Evolutionary conservation across 2,329 filamentous ascomycete genomes (phyloP).

Genomic region (Cordyceps militaris): DNA sequence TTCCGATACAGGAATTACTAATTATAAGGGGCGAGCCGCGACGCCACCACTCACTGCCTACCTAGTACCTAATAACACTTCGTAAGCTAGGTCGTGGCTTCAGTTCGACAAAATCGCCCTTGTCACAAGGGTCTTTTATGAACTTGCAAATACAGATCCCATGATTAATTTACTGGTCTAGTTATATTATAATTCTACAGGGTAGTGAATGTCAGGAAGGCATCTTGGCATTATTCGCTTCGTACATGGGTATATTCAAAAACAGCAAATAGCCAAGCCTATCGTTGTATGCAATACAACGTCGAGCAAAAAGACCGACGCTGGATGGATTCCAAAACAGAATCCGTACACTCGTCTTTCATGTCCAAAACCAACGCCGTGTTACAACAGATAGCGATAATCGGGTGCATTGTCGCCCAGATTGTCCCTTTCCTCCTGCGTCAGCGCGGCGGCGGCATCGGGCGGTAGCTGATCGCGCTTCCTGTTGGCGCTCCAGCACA

Average conservation of each 20-base stretch:
- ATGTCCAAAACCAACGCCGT: background rate
- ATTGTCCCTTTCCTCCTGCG: slow-evolving; percentile 55
- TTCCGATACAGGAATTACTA: background rate
- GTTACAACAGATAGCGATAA: slow-evolving; percentile 51
- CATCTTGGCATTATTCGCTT: background rate
- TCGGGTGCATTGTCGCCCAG: slow-evolving; percentile 53
- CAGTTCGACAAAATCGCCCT: background rate
- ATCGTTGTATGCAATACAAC: background rate
- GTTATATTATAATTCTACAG: background rate
- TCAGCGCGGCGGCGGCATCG: slow-evolving; percentile 36
- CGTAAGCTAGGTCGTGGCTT: background rate
- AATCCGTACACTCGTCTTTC: background rate
- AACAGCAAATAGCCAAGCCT: background rate
- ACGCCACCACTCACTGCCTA: background rate
- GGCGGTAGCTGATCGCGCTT: slow-evolving; percentile 38
- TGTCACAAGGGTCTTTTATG: background rate
- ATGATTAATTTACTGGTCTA: background rate
- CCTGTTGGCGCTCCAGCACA: slow-evolving; percentile 54
- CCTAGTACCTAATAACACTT: no score
- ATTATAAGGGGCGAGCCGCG: background rate
- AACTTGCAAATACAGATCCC: background rate
- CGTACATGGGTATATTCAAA: slow-evolving; percentile 5
- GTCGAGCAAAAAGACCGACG: background rate
- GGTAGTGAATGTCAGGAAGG: no score
- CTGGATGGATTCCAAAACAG: background rate